Evolutionary conservation across 2,329 filamentous ascomycete genomes (phyloP), one percentile per base, ranked within the genome.

Genomic region (Cytospora piceicola): DNA sequence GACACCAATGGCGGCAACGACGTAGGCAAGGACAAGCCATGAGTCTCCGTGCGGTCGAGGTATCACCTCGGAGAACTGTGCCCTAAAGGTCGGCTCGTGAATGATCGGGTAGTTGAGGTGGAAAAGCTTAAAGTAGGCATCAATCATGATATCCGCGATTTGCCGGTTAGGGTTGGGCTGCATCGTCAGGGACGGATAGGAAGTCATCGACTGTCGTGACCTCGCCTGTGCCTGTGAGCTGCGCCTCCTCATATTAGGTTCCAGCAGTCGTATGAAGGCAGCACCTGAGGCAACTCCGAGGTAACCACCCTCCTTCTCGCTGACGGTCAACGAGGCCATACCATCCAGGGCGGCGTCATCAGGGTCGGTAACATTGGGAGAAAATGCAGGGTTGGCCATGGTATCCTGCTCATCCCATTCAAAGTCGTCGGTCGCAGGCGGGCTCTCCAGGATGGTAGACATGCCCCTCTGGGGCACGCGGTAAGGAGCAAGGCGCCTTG

Each of bases 251-350:
- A 70, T 68, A n/a, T 69, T 70, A 7, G 76, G 75, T 56, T 77
- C 76, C 8, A 77, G 70, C 8, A 77, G 70, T 4, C 79, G 75
- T 20, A 82, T 69, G 65, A 82, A 76, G 2, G 80, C 80, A 20
- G 79, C 80, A 1, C 80, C 80, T 7, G 79, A 82, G 1, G 78
- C 79, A 0, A 80, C 75, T 1, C 81, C 81, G 11, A 82, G 75
- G 69, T 82, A 83, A 6, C 81, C 81, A 1, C 75, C 75, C 34
- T 80, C 76, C 9, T 73, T 71, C 51, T 77, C 75, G 24, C 72
- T 71, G 22, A 78, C 73, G 1, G 75, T 74, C 4, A 78, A 67
- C 6, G 76, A 75, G 1, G 77, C 76, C 76, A 78, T 78, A 14
- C 77, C 77, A 56, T 78, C 77, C n/a, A 75, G 70, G 15, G 76